Conservation (phyloP, 768 basidiomycete species). For the Leccinum uliginosum region DNA sequence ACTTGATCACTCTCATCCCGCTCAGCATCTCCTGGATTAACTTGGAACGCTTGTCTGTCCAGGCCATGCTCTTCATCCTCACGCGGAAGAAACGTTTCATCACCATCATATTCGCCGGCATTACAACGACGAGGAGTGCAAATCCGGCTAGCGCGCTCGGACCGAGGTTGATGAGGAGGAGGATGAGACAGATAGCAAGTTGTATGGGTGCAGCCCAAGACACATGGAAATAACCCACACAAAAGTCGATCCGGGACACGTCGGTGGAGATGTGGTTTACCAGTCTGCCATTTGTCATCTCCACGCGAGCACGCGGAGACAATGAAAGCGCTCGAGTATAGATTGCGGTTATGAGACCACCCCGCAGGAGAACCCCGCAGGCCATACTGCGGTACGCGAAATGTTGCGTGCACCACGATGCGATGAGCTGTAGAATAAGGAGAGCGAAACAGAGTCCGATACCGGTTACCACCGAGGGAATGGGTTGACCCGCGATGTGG, state of each 20-base stretch:
- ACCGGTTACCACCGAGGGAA: constrained; percentile 50
- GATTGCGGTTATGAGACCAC: constrained; percentile 83
- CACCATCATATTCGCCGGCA: constrained; percentile 65
- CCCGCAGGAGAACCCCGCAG: constrained; percentile 76
- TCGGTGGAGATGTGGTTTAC: constrained; percentile 54
- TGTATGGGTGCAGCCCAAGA: constrained; percentile 41
- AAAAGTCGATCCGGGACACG: constrained; percentile 89
- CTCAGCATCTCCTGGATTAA: too few relatives aligned
- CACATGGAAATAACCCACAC: constrained; percentile 74
- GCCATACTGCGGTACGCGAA: constrained; percentile 13
- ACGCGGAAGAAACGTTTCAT: constrained; percentile 63
- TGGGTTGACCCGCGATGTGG: constrained; percentile 34
- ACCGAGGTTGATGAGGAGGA: constrained; percentile 73
- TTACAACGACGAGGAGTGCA: constrained; percentile 61
- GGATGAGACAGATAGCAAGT: constrained; percentile 67
- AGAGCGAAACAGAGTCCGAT: constrained; percentile 72
- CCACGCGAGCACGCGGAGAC: constrained; percentile 73
- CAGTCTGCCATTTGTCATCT: constrained; percentile 69
- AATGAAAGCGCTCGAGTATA: constrained; percentile 75
- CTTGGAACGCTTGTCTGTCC: too few relatives aligned
- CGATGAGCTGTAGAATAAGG: constrained; percentile 59
- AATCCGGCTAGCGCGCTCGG: constrained; percentile 52
- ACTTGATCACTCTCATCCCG: constrained; percentile 71
- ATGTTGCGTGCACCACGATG: constrained; percentile 59
- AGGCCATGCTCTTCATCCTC: constrained; percentile 28